Conservation (phyloP, 768 basidiomycete genomes). For the Lactifluus pinguis region DNA sequence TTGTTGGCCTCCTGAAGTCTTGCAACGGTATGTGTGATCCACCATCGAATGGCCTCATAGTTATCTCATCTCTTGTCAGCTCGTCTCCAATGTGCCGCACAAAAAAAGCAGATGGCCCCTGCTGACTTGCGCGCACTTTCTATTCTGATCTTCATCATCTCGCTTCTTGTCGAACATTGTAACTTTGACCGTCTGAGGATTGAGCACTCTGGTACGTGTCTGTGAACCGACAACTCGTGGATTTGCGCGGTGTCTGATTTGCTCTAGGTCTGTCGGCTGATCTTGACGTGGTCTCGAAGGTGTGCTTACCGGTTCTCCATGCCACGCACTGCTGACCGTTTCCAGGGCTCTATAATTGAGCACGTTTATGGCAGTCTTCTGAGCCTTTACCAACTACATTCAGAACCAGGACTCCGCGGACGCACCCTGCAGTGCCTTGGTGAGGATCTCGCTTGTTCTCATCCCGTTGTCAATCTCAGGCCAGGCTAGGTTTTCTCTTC, state of each 20-base stretch:
- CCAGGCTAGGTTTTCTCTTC: slow-evolving; percentile 70
- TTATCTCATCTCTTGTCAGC: slow-evolving; percentile 27
- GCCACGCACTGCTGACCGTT: not conserved
- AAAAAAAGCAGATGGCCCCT: slow-evolving; percentile 35
- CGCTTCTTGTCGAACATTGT: slow-evolving; percentile 82
- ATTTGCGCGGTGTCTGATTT: not conserved
- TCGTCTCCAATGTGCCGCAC: slow-evolving; percentile 54
- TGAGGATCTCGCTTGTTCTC: slow-evolving; percentile 26
- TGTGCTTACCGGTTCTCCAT: not conserved
- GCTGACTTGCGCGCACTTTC: slow-evolving; percentile 48
- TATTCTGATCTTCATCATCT: slow-evolving; percentile 75
- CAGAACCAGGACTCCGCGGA: slow-evolving; percentile 48
- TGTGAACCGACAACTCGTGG: not conserved
- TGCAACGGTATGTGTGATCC: slow-evolving; percentile 55
- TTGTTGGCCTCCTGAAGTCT: slow-evolving; percentile 75
- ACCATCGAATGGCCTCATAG: not conserved
- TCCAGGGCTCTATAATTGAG: slow-evolving; percentile 68
- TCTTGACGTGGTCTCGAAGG: slow-evolving; percentile 17
- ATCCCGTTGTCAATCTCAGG: not conserved
- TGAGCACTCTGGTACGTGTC: slow-evolving; percentile 48
- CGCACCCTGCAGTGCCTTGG: slow-evolving; percentile 82
- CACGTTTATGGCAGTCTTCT: slow-evolving; percentile 72
- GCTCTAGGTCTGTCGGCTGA: slow-evolving; percentile 13
- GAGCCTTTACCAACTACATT: slow-evolving; percentile 59
- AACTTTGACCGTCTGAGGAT: slow-evolving; percentile 70